Base-by-base conservation (phyloP, 2,329 filamentous ascomycete genomes). In the Talaromyces sp. region DNA sequence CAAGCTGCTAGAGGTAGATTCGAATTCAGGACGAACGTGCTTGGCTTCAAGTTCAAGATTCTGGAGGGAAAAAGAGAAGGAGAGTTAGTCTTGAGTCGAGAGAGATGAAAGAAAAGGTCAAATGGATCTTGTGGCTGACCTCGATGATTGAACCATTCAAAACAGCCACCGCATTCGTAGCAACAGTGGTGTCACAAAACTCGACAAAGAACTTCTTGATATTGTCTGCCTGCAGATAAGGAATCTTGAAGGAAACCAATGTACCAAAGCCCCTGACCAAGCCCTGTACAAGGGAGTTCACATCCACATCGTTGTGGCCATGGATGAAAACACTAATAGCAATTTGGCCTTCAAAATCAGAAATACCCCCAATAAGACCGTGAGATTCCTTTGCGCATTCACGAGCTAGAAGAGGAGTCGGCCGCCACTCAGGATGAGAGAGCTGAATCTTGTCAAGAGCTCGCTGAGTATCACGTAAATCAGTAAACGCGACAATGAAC, bases 381-480 rank as follows among this genome's bases (percentile, higher is more conserved):
- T 75, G 74, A 35, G 70, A 68, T 57, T 76, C 75, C 67, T 80
- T 75, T 11, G 76, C 74, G 72, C 83, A 83, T 19, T 84, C 79
- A 33, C 74, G 76, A 2, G 81, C 77, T 9, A 76, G 75, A 33
- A 87, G 74, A 59, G 81, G 81, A 52, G 77, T 74, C 19, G 81
- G 76, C 56, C 73, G 72, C 84, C 85, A 88, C 39, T 78, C 76
- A 11, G 79, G 75, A 54, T 78, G 77, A 39, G 78, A 74, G 19
- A 81, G 69, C 1, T 78, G 76, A 33, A 84, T 73, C 60, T 82
- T 83, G 13, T 82, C 76, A 64, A 82, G 78, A 8, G 84, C 81
- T 37, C 80, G 78, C 61, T 80, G 83, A 7, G 87, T 82, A 72
- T 89, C 87, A 59, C 85, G 82, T 59, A 88, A 83, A 69, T 90